phyloP scores from a whole-genome alignment of 176 grass and related monocot species.

The Lolium rigidum region DNA sequence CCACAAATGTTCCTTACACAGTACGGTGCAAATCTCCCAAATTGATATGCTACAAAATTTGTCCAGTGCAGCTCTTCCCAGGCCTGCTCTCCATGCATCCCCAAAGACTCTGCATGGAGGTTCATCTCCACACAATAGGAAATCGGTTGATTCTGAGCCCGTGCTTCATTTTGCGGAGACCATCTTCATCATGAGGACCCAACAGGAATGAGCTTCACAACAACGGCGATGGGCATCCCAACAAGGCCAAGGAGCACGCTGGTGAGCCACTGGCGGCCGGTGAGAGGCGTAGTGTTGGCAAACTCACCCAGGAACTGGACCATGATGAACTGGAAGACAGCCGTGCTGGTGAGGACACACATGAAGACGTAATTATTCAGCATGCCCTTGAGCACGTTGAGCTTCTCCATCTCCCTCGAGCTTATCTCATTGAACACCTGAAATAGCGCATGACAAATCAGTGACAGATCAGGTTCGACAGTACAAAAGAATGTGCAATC shows the following conservation, averaged over 20 bases:
- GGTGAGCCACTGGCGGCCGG: constrained; percentile 57
- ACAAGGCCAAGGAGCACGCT: constrained; percentile 69
- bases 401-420: constrained; percentile 96
- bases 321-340: constrained; percentile 91
- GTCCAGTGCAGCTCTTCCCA: constrained; percentile 23
- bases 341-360: constrained; percentile 66
- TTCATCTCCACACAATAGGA: constrained; percentile 17
- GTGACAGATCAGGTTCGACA: background rate
- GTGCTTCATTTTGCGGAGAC: background rate
- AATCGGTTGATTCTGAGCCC: background rate
- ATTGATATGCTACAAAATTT: constrained; percentile 25
- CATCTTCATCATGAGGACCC: constrained; percentile 52
- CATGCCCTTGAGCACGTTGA: constrained; percentile 89
- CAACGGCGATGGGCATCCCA: constrained; percentile 76
- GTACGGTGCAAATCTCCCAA: constrained; percentile 17
- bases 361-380: constrained; percentile 83
- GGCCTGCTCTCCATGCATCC: constrained; percentile 32
- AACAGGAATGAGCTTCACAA: constrained; percentile 74
- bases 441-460: constrained; percentile 5
- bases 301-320: constrained; percentile 93
- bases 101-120: constrained; percentile 36
- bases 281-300: constrained; percentile 80
- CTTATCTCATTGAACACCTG: constrained; percentile 99
- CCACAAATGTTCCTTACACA: constrained; percentile 32
- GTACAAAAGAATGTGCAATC: background rate